Evolutionary conservation across 805 yeast species (phyloP).

Genomic region (Tetrapisispora nanseiensis): DNA sequence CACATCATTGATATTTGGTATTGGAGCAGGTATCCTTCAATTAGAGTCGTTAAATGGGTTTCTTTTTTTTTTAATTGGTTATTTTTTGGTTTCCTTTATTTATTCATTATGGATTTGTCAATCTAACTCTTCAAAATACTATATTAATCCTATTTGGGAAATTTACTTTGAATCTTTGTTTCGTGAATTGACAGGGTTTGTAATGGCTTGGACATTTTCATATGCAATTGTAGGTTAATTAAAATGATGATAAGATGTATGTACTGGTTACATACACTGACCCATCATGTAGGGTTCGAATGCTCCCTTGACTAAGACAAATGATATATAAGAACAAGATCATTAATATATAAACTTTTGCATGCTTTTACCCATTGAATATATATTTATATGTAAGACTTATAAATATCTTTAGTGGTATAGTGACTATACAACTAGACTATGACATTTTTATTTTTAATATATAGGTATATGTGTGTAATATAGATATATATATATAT

Average conservation of each 20-base stretch:
- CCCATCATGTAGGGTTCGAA: not conserved
- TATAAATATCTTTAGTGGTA: not conserved
- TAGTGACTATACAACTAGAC: not conserved
- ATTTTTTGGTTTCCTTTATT: slow-evolving; percentile 27
- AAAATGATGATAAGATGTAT: not conserved
- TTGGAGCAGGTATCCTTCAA: slow-evolving; percentile 46
- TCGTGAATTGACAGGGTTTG: slow-evolving; percentile 41
- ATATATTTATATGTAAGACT: no score
- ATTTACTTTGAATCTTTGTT: slow-evolving; percentile 37
- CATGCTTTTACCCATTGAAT: no score
- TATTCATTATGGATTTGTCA: slow-evolving; percentile 30
- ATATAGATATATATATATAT: not conserved
- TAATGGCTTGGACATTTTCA: slow-evolving; percentile 51
- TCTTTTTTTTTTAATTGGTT: slow-evolving; percentile 32
- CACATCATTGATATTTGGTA: slow-evolving; percentile 41
- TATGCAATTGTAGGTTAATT: slow-evolving; percentile 35
- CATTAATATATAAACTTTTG: not conserved
- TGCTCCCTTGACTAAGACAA: no score
- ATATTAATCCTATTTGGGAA: slow-evolving; percentile 32
- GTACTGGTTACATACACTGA: not conserved
- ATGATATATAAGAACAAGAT: not conserved
- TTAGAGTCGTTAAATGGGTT: slow-evolving; percentile 43
- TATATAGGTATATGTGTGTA: not conserved
- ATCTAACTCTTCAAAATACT: slow-evolving; percentile 32
- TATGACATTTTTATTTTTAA: not conserved